Conservation (phyloP, 257 asterid species). For the Rhazya stricta region DNA sequence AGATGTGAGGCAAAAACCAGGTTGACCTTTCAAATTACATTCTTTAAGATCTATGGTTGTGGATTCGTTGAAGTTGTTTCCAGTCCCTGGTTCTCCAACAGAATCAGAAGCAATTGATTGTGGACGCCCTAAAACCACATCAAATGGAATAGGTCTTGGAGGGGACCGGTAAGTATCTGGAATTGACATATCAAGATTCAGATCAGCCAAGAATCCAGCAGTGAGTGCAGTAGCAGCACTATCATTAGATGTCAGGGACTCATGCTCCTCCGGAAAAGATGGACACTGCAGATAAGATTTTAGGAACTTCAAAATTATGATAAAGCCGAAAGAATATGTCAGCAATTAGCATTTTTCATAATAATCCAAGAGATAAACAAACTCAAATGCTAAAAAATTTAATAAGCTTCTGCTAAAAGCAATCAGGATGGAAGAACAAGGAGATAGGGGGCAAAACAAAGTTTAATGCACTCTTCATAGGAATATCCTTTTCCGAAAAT, state of each 20-base stretch:
- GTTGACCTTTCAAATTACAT: slow-evolving; percentile 30
- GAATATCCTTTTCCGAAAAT: not conserved
- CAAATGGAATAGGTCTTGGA: slow-evolving; percentile 68
- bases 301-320: not conserved
- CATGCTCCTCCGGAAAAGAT: slow-evolving; percentile 56
- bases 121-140: slow-evolving; percentile 47
- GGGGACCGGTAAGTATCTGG: slow-evolving; percentile 65
- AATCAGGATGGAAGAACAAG: not conserved
- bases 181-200: slow-evolving; percentile 53
- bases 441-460: not conserved
- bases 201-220: slow-evolving; percentile 45
- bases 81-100: slow-evolving; percentile 21
- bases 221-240: slow-evolving; percentile 40
- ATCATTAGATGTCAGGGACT: slow-evolving; percentile 58
- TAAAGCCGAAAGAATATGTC: not conserved
- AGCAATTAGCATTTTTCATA: not conserved
- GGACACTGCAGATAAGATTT: slow-evolving; percentile 51
- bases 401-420: not conserved
- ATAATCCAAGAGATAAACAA: not conserved
- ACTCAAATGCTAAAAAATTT: not conserved
- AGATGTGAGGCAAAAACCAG: slow-evolving; percentile 33
- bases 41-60: slow-evolving; percentile 28
- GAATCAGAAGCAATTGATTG: slow-evolving; percentile 22
- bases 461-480: not conserved
- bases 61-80: slow-evolving; percentile 26